Evolutionary conservation across 768 basidiomycete genomes (phyloP).

Genomic region (Infundibulicybe gibba): DNA sequence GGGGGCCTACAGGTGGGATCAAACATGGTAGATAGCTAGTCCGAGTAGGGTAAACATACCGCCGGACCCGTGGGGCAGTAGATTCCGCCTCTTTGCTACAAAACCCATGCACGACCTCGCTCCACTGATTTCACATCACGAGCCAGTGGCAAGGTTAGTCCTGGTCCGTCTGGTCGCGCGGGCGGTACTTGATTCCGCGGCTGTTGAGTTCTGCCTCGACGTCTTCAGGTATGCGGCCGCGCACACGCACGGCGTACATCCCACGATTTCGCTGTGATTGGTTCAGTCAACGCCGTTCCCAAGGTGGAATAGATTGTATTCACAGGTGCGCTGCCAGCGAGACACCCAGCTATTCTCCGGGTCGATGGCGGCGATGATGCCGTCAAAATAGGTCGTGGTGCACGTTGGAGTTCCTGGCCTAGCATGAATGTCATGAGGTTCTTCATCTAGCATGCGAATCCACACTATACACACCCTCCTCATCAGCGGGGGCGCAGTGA

Average conservation of each 20-base stretch:
- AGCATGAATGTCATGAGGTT: no score
- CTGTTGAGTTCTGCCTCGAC: conserved; percentile 77
- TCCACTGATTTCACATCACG: no score
- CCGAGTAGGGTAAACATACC: no score
- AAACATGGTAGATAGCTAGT: no score
- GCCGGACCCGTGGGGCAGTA: no score
- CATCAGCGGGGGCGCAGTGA: no score
- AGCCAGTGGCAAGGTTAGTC: conserved; percentile 35
- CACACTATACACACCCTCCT: no score
- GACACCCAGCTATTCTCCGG: conserved; percentile 94
- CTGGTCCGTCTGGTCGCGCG: conserved; percentile 75
- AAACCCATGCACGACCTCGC: no score
- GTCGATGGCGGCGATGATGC: conserved; percentile 82
- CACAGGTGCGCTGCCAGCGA: conserved; percentile 92
- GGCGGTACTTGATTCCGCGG: conserved; percentile 80
- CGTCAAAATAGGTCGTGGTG: conserved; percentile 92
- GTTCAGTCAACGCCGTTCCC: conserved; percentile 1
- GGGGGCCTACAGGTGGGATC: no score
- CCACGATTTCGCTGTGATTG: conserved; percentile 78
- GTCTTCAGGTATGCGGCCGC: conserved; percentile 81
- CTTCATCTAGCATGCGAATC: no score
- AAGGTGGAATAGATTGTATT: conserved; percentile 21
- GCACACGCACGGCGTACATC: conserved; percentile 90
- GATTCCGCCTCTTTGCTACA: no score
- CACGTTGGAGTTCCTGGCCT: no score